Conservation (phyloP, 2,329 filamentous ascomycete genomes). For the Arthrocladium fulminans region DNA sequence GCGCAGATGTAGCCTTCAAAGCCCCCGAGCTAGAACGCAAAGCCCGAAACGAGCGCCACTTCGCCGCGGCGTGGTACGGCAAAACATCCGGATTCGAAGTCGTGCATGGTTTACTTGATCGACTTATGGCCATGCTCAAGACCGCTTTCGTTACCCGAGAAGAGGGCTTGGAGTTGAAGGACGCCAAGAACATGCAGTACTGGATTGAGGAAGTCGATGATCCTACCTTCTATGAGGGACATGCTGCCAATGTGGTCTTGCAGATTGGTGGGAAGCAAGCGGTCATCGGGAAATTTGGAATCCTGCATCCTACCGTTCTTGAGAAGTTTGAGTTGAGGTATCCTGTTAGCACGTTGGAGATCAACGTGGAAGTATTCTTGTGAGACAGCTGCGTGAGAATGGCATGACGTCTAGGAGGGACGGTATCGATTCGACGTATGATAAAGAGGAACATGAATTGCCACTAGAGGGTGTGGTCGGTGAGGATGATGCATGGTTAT, state of each 20-base stretch:
- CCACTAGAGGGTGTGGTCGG: too few species aligned
- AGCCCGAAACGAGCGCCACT: slow-evolving; percentile 86
- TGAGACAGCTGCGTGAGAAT: slow-evolving; percentile 33
- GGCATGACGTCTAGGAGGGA: too few species aligned
- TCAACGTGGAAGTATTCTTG: slow-evolving; percentile 90
- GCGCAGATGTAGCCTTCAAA: slow-evolving; percentile 85
- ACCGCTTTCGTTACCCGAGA: slow-evolving; percentile 70
- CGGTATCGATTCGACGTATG: too few species aligned
- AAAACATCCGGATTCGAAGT: slow-evolving; percentile 92
- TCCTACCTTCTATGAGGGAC: slow-evolving; percentile 82
- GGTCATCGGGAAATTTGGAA: slow-evolving; percentile 82
- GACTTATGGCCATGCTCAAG: slow-evolving; percentile 84
- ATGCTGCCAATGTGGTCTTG: slow-evolving; percentile 76
- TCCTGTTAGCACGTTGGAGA: slow-evolving; percentile 86
- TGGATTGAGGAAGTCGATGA: slow-evolving; percentile 93
- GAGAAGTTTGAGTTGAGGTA: slow-evolving; percentile 90
- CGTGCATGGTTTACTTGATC: slow-evolving; percentile 87
- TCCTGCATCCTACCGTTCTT: slow-evolving; percentile 84
- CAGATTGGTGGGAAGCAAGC: slow-evolving; percentile 63
- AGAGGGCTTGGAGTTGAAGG: slow-evolving; percentile 54
- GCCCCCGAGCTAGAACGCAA: slow-evolving; percentile 72
- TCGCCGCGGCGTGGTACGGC: slow-evolving; percentile 91
- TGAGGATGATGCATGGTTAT: too few species aligned
- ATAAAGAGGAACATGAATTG: too few species aligned
- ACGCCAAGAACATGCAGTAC: slow-evolving; percentile 60